Evolutionary conservation across 345 rosid genomes (phyloP).

Genomic region (Gossypium longicalyx): DNA sequence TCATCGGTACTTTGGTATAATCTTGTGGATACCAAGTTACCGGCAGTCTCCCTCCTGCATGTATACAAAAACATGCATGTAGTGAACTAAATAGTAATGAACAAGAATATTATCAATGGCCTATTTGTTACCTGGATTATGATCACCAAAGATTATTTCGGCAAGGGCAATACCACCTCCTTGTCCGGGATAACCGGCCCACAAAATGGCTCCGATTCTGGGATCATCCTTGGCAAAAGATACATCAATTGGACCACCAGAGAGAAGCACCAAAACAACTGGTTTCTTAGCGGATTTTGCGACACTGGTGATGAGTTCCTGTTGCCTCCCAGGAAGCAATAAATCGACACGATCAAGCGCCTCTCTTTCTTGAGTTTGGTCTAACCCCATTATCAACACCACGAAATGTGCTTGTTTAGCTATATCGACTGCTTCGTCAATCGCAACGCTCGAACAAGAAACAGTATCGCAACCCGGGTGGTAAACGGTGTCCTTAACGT

Average conservation of each 20-base stretch:
- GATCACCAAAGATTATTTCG: constrained; percentile 83
- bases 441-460: constrained; percentile 46
- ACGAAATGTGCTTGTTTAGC: constrained; percentile 60
- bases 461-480: constrained; percentile 65
- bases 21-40: constrained; percentile 83
- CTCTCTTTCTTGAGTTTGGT: constrained; percentile 72
- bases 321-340: constrained; percentile 73
- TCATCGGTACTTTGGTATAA: constrained; percentile 64
- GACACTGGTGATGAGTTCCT: constrained; percentile 50
- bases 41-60: constrained; percentile 82
- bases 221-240: constrained; percentile 50
- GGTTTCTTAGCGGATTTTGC: constrained; percentile 67
- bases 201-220: constrained; percentile 66
- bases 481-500: constrained; percentile 43
- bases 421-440: constrained; percentile 48
- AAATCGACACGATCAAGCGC: constrained; percentile 61
- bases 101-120: background rate
- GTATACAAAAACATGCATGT: background rate
- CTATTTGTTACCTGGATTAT: constrained; percentile 65
- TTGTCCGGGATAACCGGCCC: constrained; percentile 98
- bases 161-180: constrained; percentile 76
- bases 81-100: no score
- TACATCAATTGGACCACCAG: constrained; percentile 85
- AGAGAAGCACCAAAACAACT: constrained; percentile 59
- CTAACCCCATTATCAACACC: constrained; percentile 82